phyloP scores from a whole-genome alignment of 495 filamentous ascomycete genomes.

The Xylaria palmicola region DNA sequence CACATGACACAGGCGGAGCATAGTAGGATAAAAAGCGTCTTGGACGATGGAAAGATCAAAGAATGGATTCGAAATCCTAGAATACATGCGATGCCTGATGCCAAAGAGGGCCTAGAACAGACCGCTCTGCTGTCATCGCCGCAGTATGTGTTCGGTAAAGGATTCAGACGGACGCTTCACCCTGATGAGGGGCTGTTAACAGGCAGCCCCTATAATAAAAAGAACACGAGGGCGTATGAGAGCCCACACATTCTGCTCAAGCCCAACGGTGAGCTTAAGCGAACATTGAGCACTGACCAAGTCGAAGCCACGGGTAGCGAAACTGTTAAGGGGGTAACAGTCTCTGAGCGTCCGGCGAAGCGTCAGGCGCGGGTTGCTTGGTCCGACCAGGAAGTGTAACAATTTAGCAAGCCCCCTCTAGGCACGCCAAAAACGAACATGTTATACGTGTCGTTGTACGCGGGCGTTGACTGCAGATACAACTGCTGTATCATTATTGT shows the following conservation, averaged over 20 bases:
- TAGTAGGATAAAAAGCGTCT: slow-evolving; percentile 62
- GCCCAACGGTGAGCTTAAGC: slow-evolving; percentile 15
- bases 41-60: slow-evolving; percentile 76
- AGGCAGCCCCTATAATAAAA: slow-evolving; percentile 16
- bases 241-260: not conserved
- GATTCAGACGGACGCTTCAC: slow-evolving; percentile 33
- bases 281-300: slow-evolving; percentile 5
- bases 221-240: not conserved
- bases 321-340: not conserved
- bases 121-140: slow-evolving; percentile 54
- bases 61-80: slow-evolving; percentile 73
- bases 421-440: not conserved
- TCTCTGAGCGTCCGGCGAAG: not conserved
- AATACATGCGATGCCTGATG: slow-evolving; percentile 58
- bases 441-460: too few species aligned
- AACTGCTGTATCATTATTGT: too few species aligned
- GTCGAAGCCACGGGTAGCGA: not conserved
- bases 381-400: slow-evolving; percentile 3
- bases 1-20: slow-evolving; percentile 77
- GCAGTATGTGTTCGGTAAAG: slow-evolving; percentile 61
- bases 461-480: not conserved
- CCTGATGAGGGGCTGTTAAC: slow-evolving; percentile 39
- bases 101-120: slow-evolving; percentile 49
- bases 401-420: not conserved
- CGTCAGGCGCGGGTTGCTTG: slow-evolving; percentile 4